Base-by-base conservation (phyloP, 2,329 filamentous ascomycete species). In the Cytospora piceicola region DNA sequence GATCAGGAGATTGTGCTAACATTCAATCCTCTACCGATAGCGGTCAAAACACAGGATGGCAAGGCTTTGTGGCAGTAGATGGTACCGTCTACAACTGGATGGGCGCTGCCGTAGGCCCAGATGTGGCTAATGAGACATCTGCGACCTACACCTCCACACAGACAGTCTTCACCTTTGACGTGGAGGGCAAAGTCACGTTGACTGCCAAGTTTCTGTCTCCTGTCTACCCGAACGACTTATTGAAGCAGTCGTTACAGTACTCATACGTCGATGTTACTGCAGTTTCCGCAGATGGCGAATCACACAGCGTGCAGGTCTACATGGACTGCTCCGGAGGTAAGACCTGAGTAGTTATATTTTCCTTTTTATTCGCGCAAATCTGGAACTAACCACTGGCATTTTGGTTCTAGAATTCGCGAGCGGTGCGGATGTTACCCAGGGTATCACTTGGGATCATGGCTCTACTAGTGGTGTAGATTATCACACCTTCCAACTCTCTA, bases 91-190 rank as follows among this genome's bases (percentile, higher is more conserved):
- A 88, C 76, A 87, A 85, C 66, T 92, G 89, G 89, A 86, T 92
- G 85, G 90, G 90, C 7, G 78, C 77, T 20, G 84, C 82, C 8
- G 73, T 79, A 0, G 81, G 81, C 5, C 77, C 80, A 0, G 75
- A 79, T 6, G 74, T 79, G 4, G 88, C 85, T 9, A 83, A 84
- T 24, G 90, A 93, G 74, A 84, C 81, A 2, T 79, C 84, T 0
- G 88, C 87, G 72, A 82, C 87, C 65, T 93, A 92, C 74, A 92
- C 90, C 0, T 89, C 90, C 0, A 93, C 90, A 5, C 84, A 82
- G 72, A 92, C 88, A 71, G 85, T 85, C 29, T 93, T 93, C 74
- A 87, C 82, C 11, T 86, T 92, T 78, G 81, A 87, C 68, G 87
- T 90, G 17, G 87, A 75, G 46, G 82, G 82, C 32, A 83, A 84